These are phyloP conservation scores for Symbiodinium pilosum DNA, from an alignment of 73 alveolate species.

Conservation along the genomic window DNA sequence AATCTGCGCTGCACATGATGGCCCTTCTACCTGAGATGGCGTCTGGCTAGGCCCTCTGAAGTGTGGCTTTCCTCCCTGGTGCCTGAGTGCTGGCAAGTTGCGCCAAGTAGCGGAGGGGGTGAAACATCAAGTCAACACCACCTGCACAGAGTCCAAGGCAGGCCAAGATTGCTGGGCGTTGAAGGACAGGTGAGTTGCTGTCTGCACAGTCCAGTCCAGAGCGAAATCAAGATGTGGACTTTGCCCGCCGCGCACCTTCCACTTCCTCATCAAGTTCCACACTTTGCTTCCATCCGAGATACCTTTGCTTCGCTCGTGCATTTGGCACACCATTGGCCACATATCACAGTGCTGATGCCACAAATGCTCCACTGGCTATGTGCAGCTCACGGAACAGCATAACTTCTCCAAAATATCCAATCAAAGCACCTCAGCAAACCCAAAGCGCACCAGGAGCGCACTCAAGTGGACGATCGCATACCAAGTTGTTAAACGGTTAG, in stretches of 20 bases:
- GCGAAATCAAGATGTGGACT: no score
- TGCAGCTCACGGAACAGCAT: neutral
- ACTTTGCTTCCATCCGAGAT: slow-evolving; percentile 10
- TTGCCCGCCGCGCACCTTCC: no score
- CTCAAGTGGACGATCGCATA: no score
- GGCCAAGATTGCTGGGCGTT: no score
- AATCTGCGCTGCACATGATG: no score
- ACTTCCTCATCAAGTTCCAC: slow-evolving; percentile 9
- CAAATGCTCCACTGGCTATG: neutral
- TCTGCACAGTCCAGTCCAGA: no score
- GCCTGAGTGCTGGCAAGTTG: neutral
- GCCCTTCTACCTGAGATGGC: no score
- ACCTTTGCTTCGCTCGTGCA: neutral
- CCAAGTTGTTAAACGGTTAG: no score
- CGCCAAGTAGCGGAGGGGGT: slow-evolving; percentile 78
- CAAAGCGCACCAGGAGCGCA: neutral
- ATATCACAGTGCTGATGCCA: neutral
- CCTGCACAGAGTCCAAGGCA: neutral
- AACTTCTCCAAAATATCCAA: neutral
- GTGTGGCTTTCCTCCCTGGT: no score
- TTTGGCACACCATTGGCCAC: neutral
- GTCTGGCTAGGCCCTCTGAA: no score
- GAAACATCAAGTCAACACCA: slow-evolving; percentile 52
- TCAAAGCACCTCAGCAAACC: neutral
- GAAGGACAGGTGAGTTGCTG: no score